A percentile compares a stretch with the other conserved stretches of the same genome.
Evolutionary conservation across 1,139 yeast genomes (phyloP).

Genomic region (Lodderomyces orthopsilosis): DNA sequence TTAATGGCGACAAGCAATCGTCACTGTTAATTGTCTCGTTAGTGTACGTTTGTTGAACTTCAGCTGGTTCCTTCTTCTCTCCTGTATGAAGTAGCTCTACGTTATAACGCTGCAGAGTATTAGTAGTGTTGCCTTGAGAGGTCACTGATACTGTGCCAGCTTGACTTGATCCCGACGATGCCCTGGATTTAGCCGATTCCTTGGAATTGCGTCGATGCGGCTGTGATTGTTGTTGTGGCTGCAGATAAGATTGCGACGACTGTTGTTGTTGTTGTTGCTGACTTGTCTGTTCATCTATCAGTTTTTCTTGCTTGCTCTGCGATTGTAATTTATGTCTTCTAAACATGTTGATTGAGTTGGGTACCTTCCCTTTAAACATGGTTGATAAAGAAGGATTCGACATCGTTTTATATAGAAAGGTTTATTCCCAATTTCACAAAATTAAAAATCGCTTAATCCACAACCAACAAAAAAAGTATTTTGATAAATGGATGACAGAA

Average conservation of each 20-base stretch:
- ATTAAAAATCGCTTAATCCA: neutral
- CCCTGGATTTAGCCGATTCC: neutral
- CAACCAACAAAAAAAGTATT: neutral
- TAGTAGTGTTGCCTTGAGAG: neutral
- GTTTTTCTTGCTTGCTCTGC: neutral
- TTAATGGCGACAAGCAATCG: conserved; percentile 2
- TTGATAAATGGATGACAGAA: neutral
- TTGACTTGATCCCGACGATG: conserved; percentile 8
- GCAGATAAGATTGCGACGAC: neutral
- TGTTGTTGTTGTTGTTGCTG: neutral
- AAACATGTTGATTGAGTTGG: conserved; percentile 6
- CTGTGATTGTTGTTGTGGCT: neutral
- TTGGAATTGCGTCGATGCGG: conserved; percentile 1
- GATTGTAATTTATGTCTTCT: conserved; percentile 9
- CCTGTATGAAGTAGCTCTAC: conserved; percentile 8
- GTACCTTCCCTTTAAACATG: neutral
- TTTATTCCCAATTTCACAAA: neutral
- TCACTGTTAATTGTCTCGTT: conserved; percentile 1
- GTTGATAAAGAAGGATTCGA: neutral
- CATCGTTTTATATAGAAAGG: neutral
- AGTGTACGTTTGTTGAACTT: neutral
- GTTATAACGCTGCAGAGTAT: neutral
- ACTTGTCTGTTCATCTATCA: neutral
- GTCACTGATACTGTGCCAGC: conserved; percentile 1
- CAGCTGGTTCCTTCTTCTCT: neutral